Conservation (phyloP, 1,284 basidiomycete species). For the Salmacisia buchloeana region DNA sequence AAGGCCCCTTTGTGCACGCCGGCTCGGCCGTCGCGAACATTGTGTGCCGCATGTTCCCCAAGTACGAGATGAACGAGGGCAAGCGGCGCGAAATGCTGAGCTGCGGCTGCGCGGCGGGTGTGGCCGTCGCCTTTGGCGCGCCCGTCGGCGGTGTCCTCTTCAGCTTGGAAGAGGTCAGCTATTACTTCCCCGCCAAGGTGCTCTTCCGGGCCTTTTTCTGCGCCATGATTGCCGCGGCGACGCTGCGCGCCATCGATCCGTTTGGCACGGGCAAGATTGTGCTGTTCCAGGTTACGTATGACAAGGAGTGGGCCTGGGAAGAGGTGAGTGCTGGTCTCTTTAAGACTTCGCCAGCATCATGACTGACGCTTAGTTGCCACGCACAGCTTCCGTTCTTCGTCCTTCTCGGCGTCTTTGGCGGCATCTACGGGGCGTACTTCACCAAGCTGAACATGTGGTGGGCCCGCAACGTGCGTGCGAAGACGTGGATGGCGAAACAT, state of each 20-base stretch:
- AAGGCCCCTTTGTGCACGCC: constrained; percentile 96
- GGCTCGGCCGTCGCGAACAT: constrained; percentile 88
- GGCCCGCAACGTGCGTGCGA: constrained; percentile 53
- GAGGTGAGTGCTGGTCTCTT: constrained; percentile 70
- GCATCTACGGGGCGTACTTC: constrained; percentile 91
- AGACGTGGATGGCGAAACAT: constrained; percentile 35
- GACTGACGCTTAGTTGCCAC: not conserved
- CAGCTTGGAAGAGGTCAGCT: constrained; percentile 87
- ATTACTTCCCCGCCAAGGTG: constrained; percentile 89
- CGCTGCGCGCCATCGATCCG: constrained; percentile 95
- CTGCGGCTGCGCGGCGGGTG: constrained; percentile 91
- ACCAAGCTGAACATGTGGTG: constrained; percentile 88
- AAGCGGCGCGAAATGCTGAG: constrained; percentile 94
- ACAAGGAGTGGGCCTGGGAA: constrained; percentile 78
- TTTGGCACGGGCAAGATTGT: constrained; percentile 97
- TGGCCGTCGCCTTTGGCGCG: constrained; percentile 94
- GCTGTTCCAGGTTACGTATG: constrained; percentile 94
- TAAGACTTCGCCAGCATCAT: not conserved
- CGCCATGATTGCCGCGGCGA: constrained; percentile 91
- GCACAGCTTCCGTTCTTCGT: constrained; percentile 64
- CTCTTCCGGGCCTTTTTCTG: constrained; percentile 99
- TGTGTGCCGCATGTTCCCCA: constrained; percentile 72
- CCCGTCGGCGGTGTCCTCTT: constrained; percentile 97
- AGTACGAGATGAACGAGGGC: constrained; percentile 85
- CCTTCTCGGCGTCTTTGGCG: constrained; percentile 66